Evolutionary conservation across 208 protist genomes (phyloP).

Genomic region (Leishmania martiniquensis): DNA sequence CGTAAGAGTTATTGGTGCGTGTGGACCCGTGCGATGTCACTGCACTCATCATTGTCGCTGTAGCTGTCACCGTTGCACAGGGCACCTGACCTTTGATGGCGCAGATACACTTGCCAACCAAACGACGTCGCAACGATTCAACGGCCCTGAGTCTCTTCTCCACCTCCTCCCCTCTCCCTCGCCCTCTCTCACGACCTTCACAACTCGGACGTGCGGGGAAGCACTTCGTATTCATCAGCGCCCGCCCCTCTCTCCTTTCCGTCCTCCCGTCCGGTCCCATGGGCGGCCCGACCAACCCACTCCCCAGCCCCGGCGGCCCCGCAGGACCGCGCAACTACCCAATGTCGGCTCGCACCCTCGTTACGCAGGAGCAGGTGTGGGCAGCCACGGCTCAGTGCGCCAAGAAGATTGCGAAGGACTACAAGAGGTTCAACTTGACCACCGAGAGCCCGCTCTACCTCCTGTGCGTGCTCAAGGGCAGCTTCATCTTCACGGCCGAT

Average conservation of each 20-base stretch:
- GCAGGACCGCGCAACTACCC: slow-evolving; percentile 46
- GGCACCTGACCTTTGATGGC: neutral
- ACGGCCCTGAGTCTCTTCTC: neutral
- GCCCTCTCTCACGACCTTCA: neutral
- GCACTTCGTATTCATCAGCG: neutral
- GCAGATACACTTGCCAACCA: neutral
- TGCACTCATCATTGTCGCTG: neutral
- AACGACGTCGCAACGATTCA: neutral
- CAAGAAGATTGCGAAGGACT: slow-evolving; percentile 77
- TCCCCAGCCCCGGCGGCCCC: neutral
- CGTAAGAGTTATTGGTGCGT: neutral
- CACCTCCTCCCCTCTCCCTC: neutral
- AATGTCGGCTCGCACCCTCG: slow-evolving; percentile 55
- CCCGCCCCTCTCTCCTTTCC: neutral
- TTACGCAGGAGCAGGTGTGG: slow-evolving; percentile 67
- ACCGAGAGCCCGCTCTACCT: slow-evolving; percentile 76
- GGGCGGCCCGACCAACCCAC: slow-evolving; percentile 6
- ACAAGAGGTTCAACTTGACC: slow-evolving; percentile 43
- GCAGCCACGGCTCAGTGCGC: slow-evolving; percentile 46
- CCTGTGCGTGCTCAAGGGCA: slow-evolving; percentile 87
- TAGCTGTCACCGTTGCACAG: neutral
- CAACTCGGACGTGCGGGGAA: neutral
- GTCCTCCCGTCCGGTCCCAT: slow-evolving; percentile 2
- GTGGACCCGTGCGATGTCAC: neutral
- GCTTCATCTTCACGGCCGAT: slow-evolving; percentile 85